Conservation (phyloP, 768 basidiomycete species). For the Hypholoma sublateritium region DNA sequence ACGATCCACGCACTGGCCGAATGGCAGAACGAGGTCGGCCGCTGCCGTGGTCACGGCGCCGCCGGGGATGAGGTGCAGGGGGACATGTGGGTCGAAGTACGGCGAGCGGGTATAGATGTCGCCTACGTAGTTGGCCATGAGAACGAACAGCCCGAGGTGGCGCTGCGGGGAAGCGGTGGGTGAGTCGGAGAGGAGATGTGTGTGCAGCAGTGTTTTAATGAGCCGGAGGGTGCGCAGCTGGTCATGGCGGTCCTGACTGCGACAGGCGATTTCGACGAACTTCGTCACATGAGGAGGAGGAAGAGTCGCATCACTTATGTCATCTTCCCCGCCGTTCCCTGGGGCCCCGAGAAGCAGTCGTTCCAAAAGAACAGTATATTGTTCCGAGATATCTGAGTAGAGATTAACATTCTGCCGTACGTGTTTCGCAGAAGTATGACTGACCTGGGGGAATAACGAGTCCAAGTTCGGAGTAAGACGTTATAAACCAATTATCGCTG, state of each 20-base stretch:
- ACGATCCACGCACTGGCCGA: neutral
- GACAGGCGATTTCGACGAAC: neutral
- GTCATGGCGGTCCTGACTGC: neutral
- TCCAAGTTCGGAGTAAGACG: neutral
- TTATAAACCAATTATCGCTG: neutral
- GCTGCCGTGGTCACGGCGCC: neutral
- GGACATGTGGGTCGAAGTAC: neutral
- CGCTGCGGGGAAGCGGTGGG: neutral
- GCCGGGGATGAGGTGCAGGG: neutral
- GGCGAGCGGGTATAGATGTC: neutral
- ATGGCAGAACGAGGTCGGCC: neutral
- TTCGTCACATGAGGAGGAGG: neutral
- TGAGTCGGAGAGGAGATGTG: neutral
- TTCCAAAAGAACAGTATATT: neutral
- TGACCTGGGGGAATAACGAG: neutral
- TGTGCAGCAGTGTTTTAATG: neutral
- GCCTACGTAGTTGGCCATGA: neutral
- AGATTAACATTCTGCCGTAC: neutral
- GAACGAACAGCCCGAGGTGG: neutral
- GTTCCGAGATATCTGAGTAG: neutral
- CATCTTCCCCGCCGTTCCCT: neutral
- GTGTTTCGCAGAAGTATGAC: neutral
- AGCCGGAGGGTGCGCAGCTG: neutral
- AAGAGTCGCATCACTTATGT: neutral
- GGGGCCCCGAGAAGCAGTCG: neutral